A percentile compares a stretch with the other conserved stretches of the same genome.
Conservation (phyloP, 805 yeast species). For the Metschnikowia orientalis region DNA sequence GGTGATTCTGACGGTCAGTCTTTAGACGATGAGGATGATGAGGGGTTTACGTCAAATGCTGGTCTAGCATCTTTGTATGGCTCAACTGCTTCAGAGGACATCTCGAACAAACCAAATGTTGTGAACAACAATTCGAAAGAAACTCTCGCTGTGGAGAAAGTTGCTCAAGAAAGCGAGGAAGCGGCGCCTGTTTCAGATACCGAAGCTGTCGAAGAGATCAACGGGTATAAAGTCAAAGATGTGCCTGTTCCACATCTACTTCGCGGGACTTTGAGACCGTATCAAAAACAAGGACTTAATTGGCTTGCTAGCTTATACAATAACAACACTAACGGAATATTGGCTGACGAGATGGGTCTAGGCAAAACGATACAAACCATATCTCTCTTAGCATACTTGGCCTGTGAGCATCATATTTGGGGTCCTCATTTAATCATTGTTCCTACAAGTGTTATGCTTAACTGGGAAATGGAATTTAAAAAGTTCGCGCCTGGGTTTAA, state of each 20-base stretch:
- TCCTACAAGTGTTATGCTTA: constrained; percentile 94
- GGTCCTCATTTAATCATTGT: constrained; percentile 97
- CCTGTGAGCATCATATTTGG: constrained; percentile 93
- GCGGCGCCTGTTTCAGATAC: constrained; percentile 8
- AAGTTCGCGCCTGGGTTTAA: constrained; percentile 98
- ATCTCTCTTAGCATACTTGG: constrained; percentile 76
- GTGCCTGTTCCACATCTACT: constrained; percentile 75
- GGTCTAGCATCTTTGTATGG: constrained; percentile 6
- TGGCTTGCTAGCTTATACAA: constrained; percentile 95
- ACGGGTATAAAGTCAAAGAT: constrained; percentile 46
- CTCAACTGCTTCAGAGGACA: constrained; percentile 1
- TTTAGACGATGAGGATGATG: constrained; percentile 1
- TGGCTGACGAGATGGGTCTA: constrained; percentile 98
- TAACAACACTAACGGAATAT: constrained; percentile 89
- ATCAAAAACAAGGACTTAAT: constrained; percentile 93
- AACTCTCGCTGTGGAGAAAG: not conserved
- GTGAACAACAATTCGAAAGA: not conserved
- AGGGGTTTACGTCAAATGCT: not conserved
- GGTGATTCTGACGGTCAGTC: constrained; percentile 5
- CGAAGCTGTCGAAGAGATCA: constrained; percentile 30
- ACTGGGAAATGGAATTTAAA: constrained; percentile 99
- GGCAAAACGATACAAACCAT: constrained; percentile 97
- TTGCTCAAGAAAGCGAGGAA: constrained; percentile 12
- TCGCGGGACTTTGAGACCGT: constrained; percentile 79
- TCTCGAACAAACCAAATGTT: not conserved